Percentiles rank a stretch among this genome's conserved stretches.
phyloP scores from a whole-genome alignment of 192 early-diverging fungal genomes.

The Geranomyces variabilis region DNA sequence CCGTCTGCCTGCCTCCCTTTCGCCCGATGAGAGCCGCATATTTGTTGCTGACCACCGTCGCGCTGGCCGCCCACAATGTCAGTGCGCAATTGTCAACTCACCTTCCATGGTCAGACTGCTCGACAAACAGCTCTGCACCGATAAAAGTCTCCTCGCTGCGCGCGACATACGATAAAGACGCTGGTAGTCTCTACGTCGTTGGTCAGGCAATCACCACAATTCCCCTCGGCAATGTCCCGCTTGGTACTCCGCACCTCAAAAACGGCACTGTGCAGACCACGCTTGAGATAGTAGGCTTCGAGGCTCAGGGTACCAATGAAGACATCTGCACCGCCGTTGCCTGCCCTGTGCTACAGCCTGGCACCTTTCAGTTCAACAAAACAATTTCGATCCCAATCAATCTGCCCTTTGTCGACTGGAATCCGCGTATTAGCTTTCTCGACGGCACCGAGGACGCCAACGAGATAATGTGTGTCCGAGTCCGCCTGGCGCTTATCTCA shows the following conservation, averaged over 20 bases:
- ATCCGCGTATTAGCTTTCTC: constrained; percentile 2
- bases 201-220: not conserved
- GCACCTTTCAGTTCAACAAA: not conserved
- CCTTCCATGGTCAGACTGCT: constrained; percentile 9
- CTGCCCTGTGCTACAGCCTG: constrained; percentile 11
- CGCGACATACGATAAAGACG: not conserved
- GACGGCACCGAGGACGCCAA: constrained; percentile 3
- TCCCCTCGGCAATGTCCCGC: not conserved
- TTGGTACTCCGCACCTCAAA: not conserved
- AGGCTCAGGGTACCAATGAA: not conserved
- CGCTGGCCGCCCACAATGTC: not conserved
- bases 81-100: not conserved
- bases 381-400: constrained; percentile 18
- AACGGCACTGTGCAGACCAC: constrained; percentile 24
- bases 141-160: not conserved
- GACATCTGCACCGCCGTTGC: constrained; percentile 11
- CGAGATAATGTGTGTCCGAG: constrained; percentile 8
- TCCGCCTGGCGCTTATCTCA: constrained; percentile 14
- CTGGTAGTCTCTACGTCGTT: not conserved
- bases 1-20: too few species aligned
- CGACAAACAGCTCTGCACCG: not conserved
- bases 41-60: too few species aligned
- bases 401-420: constrained; percentile 24
- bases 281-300: constrained; percentile 19
- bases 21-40: too few species aligned